Evolutionary conservation across 345 rosid species (phyloP).

Genomic region (Melastoma malabathricum): DNA sequence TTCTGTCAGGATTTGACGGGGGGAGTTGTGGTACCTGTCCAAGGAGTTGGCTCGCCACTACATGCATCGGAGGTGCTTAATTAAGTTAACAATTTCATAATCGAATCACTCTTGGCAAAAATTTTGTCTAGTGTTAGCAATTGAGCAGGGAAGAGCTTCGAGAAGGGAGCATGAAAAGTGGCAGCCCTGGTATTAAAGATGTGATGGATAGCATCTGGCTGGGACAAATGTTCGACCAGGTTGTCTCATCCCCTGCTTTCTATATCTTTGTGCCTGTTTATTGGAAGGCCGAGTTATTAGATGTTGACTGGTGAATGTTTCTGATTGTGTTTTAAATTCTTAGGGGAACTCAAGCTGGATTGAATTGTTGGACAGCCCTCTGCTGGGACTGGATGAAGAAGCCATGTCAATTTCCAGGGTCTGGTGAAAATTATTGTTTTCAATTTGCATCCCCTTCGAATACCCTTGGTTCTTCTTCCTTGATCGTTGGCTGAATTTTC

Average conservation of each 20-base stretch:
- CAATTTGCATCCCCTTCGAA: not conserved
- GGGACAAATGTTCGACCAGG: constrained; percentile 69
- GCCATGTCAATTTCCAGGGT: constrained; percentile 69
- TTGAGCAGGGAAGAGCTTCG: constrained; percentile 37
- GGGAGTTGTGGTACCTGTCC: constrained; percentile 47
- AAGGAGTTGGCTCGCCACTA: constrained; percentile 61
- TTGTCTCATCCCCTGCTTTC: constrained; percentile 6
- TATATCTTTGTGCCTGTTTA: not conserved
- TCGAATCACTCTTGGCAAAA: not conserved
- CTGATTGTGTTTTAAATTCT: not conserved
- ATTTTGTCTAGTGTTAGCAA: not conserved
- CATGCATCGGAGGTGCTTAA: constrained; percentile 58
- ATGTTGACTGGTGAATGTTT: not conserved
- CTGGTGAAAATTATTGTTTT: not conserved
- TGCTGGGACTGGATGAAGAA: constrained; percentile 75
- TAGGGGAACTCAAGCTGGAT: constrained; percentile 64
- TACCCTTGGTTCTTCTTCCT: not conserved
- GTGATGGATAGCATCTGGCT: constrained; percentile 72
- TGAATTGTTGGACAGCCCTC: constrained; percentile 58
- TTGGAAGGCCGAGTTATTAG: not conserved
- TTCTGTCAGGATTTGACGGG: constrained; percentile 52
- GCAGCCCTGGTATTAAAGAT: constrained; percentile 35
- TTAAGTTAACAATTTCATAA: not conserved
- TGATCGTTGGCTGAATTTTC: not conserved
- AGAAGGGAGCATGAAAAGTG: constrained; percentile 21